These are phyloP conservation scores for Carpediemonas membranifera DNA, from an alignment of 78 protist genomes.

Conservation along the genomic window DNA sequence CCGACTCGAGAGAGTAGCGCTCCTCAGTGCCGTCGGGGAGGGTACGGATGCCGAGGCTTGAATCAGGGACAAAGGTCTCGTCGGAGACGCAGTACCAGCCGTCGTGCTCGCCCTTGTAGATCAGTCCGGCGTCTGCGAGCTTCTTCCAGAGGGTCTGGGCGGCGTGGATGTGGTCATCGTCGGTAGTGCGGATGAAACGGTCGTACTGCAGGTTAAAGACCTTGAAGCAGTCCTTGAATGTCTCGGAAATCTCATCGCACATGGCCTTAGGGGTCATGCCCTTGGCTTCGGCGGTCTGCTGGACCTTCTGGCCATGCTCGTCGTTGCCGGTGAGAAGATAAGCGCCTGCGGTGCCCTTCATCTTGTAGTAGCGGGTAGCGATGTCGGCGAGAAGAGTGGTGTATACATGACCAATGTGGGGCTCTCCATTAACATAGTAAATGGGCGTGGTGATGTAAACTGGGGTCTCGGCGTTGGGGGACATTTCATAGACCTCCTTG, in stretches of 20 bases:
- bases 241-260: slow-evolving; percentile 20
- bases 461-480: slow-evolving; percentile 8
- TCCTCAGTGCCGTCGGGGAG: slow-evolving; percentile 13
- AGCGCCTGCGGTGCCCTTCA: neutral
- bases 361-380: slow-evolving; percentile 50
- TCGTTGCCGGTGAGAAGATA: slow-evolving; percentile 74
- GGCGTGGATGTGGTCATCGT: slow-evolving; percentile 34
- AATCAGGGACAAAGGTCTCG: slow-evolving; percentile 68
- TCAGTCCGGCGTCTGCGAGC: slow-evolving; percentile 45
- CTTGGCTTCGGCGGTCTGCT: slow-evolving; percentile 55
- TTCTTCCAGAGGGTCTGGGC: slow-evolving; percentile 56
- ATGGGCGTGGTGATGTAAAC: slow-evolving; percentile 83
- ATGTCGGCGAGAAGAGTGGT: slow-evolving; percentile 67
- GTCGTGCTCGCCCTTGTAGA: slow-evolving; percentile 68
- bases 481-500: neutral
- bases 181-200: slow-evolving; percentile 65
- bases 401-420: slow-evolving; percentile 84
- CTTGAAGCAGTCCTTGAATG: slow-evolving; percentile 17
- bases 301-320: slow-evolving; percentile 81
- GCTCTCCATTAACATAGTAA: slow-evolving; percentile 80
- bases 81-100: slow-evolving; percentile 85
- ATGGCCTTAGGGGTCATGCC: slow-evolving; percentile 45
- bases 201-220: slow-evolving; percentile 23
- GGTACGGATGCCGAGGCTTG: slow-evolving; percentile 20
- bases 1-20: slow-evolving; percentile 34